These are phyloP conservation scores for Sicyos edulis DNA, from an alignment of 306 rosid species.

Conservation along the genomic window DNA sequence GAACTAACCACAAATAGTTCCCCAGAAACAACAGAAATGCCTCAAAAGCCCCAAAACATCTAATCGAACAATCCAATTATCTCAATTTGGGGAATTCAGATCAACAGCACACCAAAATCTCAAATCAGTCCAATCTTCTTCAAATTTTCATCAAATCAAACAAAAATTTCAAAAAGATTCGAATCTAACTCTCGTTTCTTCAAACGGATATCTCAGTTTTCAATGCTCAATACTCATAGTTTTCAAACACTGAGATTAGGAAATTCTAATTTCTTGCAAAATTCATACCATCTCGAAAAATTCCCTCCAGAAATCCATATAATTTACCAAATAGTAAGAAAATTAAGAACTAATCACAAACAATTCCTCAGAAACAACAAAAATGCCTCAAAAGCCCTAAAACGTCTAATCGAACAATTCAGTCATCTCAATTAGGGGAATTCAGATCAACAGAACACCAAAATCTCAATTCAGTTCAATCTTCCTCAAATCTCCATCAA, in stretches of 20 bases:
- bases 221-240: background rate
- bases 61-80: background rate
- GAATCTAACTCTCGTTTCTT: conserved; percentile 60
- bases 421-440: background rate
- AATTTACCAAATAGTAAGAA: background rate
- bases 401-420: background rate
- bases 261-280: background rate
- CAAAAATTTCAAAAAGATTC: background rate
- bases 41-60: background rate
- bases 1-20: background rate
- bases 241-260: background rate
- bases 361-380: background rate
- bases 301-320: background rate
- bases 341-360: background rate
- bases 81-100: background rate
- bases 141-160: conserved; percentile 15
- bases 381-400: background rate
- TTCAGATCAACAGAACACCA: background rate
- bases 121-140: background rate
- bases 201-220: background rate
- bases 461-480: background rate
- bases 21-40: background rate
- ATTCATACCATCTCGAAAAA: background rate
- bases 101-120: background rate
- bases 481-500: conserved; percentile 8